These are phyloP conservation scores for Cladophialophora yegresii DNA, from an alignment of 2,329 filamentous ascomycete species.

Conservation along the genomic window DNA sequence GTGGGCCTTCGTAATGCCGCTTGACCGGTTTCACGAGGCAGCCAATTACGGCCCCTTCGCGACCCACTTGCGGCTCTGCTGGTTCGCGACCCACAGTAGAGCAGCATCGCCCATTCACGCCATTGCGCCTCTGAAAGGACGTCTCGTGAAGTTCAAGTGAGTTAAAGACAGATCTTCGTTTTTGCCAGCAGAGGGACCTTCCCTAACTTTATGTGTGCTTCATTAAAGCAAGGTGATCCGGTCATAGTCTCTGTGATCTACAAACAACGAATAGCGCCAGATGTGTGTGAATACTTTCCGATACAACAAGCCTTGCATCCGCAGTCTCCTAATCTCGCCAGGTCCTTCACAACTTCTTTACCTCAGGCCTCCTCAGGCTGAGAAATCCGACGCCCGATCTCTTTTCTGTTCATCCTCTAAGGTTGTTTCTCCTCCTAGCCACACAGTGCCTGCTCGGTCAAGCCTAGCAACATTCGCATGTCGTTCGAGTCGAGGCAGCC, in stretches of 20 bases:
- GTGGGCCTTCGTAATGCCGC: too few relatives aligned
- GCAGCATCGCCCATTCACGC: too few relatives aligned
- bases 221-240: too few relatives aligned
- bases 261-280: neutral
- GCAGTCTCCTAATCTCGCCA: neutral
- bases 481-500: neutral
- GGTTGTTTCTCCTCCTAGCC: neutral
- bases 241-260: neutral
- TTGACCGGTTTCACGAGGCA: too few relatives aligned
- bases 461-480: neutral
- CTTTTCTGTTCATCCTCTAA: neutral
- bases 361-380: neutral
- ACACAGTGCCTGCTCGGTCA: too few relatives aligned
- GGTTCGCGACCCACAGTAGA: too few relatives aligned
- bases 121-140: too few relatives aligned
- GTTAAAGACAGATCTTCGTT: too few relatives aligned
- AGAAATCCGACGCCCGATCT: neutral
- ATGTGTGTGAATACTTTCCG: neutral
- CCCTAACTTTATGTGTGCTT: too few relatives aligned
- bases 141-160: neutral
- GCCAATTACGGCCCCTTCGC: too few relatives aligned
- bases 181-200: too few relatives aligned
- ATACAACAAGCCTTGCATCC: neutral
- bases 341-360: neutral
- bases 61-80: too few relatives aligned